phyloP scores from a whole-genome alignment of 805 yeast species.

The Pichia thaimueangensis region DNA sequence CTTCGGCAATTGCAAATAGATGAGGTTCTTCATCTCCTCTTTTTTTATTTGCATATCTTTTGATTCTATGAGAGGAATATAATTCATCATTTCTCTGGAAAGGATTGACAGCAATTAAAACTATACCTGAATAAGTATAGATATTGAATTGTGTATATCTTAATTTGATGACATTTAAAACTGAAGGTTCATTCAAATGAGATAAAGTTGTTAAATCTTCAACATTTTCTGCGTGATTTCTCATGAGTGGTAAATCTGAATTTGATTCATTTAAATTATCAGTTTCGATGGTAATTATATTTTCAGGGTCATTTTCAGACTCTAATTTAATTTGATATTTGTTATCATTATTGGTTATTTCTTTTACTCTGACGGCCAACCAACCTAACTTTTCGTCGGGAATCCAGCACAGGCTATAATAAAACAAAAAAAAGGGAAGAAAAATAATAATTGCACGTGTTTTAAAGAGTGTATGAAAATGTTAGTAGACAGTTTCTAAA shows the following conservation, averaged over 20 bases:
- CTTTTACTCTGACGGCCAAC: constrained; percentile 60
- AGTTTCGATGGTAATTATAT: constrained; percentile 42
- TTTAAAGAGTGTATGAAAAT: not conserved
- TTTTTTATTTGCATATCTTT: constrained; percentile 87
- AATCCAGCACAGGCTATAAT: constrained; percentile 66
- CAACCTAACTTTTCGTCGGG: constrained; percentile 71
- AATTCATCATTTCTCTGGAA: constrained; percentile 88
- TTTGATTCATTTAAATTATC: constrained; percentile 45
- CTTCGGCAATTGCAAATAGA: constrained; percentile 95
- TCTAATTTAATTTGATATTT: constrained; percentile 46
- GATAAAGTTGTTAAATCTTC: constrained; percentile 92
- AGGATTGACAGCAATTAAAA: constrained; percentile 92
- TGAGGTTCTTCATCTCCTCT: constrained; percentile 97
- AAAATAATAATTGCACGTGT: not conserved
- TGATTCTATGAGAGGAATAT: constrained; percentile 87
- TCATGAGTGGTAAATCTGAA: constrained; percentile 62
- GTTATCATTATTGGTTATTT: constrained; percentile 34
- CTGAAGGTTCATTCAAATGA: constrained; percentile 93
- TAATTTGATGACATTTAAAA: constrained; percentile 83
- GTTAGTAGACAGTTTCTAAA: too few species aligned
- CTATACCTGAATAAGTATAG: constrained; percentile 95
- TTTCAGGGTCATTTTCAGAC: constrained; percentile 41
- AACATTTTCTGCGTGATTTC: constrained; percentile 91
- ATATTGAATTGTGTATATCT: constrained; percentile 87
- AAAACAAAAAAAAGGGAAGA: not conserved